phyloP scores from a whole-genome alignment of 805 yeast species.

The Candida sonorensis region DNA sequence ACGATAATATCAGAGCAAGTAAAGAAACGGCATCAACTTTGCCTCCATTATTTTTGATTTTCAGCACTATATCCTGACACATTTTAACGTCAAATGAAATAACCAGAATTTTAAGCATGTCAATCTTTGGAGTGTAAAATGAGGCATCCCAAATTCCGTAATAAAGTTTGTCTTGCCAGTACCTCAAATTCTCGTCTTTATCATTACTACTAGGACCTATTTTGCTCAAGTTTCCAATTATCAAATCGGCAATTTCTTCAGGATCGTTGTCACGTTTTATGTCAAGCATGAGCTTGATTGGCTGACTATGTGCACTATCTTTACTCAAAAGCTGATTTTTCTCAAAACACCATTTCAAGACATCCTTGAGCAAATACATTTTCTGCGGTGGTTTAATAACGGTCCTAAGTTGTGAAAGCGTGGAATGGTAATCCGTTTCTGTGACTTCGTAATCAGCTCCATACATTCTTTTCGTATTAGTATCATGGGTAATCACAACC shows the following conservation, averaged over 20 bases:
- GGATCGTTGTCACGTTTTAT: conserved; percentile 28
- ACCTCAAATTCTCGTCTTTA: conserved; percentile 10
- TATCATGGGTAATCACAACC: conserved; percentile 31
- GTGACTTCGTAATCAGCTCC: conserved; percentile 24
- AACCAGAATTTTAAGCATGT: conserved; percentile 21
- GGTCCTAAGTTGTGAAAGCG: conserved; percentile 24
- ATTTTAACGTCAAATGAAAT: conserved; percentile 23
- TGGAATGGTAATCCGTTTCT: conserved; percentile 20
- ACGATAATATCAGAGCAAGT: conserved; percentile 15
- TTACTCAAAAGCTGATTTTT: conserved; percentile 33
- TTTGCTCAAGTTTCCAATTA: conserved; percentile 18
- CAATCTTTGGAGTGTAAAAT: conserved; percentile 23
- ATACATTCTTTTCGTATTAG: conserved; percentile 25
- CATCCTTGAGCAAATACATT: conserved; percentile 26
- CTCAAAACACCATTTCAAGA: conserved; percentile 31
- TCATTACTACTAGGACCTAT: conserved; percentile 6
- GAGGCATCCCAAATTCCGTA: conserved; percentile 31
- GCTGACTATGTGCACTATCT: neutral
- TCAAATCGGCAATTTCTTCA: conserved; percentile 15
- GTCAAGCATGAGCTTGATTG: conserved; percentile 35
- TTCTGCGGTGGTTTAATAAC: conserved; percentile 26
- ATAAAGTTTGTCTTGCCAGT: conserved; percentile 29
- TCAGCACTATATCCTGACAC: conserved; percentile 16
- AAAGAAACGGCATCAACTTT: conserved; percentile 18
- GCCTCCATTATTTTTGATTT: conserved; percentile 15